Conservation (phyloP, 441 rosid species). For the Pelargonium citronellum region DNA sequence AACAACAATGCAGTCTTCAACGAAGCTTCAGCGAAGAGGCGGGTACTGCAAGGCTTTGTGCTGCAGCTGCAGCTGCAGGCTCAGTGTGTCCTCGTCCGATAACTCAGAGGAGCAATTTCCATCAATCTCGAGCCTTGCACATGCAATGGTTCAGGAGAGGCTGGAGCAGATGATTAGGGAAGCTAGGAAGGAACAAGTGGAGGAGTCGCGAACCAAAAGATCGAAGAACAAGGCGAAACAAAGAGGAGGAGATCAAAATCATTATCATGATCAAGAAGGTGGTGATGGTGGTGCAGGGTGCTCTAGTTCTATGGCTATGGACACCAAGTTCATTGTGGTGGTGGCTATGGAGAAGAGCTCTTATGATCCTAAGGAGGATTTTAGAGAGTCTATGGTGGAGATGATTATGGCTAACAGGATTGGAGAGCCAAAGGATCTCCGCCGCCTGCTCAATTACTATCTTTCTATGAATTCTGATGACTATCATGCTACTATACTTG, state of each 20-base stretch:
- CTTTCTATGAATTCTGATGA: conserved; percentile 64
- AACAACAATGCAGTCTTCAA: no score
- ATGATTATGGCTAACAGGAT: conserved; percentile 65
- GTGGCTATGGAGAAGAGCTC: conserved; percentile 80
- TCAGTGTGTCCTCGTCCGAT: conserved; percentile 56
- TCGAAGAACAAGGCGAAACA: background rate
- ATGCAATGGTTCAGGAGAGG: conserved; percentile 85
- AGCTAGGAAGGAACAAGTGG: conserved; percentile 39
- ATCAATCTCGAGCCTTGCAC: conserved; percentile 71
- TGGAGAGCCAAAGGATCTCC: conserved; percentile 55
- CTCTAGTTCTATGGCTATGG: no score
- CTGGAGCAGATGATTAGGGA: conserved; percentile 77
- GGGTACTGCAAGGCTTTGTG: conserved; percentile 61
- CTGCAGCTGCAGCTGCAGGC: conserved; percentile 64
- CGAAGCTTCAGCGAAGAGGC: conserved; percentile 41
- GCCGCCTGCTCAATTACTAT: conserved; percentile 67
- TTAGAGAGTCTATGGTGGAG: conserved; percentile 72
- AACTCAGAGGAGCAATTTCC: conserved; percentile 45
- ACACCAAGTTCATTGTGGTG: conserved; percentile 67
- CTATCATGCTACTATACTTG: conserved; percentile 48
- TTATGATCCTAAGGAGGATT: conserved; percentile 73
- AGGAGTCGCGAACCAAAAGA: conserved; percentile 27
- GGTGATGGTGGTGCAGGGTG: no score
- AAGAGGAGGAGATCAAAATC: background rate
- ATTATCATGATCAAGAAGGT: no score